A percentile compares a stretch with the other conserved stretches of the same genome.
Evolutionary conservation across 306 rosid genomes (phyloP).

Genomic region (Acacia confusa): DNA sequence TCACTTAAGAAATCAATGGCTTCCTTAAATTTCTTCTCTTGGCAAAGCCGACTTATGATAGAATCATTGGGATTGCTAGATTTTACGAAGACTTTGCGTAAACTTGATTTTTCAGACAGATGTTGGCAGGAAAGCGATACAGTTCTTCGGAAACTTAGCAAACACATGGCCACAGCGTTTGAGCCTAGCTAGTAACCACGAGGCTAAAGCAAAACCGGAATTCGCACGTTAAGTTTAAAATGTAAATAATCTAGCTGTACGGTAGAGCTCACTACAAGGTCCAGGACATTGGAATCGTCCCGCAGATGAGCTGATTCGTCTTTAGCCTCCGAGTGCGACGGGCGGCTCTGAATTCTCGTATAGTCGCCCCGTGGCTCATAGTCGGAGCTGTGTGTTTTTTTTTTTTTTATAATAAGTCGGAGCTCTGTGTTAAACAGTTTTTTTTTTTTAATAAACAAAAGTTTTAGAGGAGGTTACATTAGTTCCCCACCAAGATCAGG

Average conservation of each 20-base stretch:
- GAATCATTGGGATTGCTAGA: slow-evolving; percentile 41
- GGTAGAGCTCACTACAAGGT: not conserved
- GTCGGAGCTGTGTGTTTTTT: too few relatives aligned
- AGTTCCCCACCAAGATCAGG: too few relatives aligned
- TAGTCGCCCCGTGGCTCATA: too few relatives aligned
- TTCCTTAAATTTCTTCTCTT: slow-evolving; percentile 39
- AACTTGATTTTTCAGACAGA: not conserved
- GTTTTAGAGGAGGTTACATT: too few relatives aligned
- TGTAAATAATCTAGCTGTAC: not conserved
- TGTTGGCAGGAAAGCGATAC: slow-evolving; percentile 36
- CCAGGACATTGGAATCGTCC: not conserved
- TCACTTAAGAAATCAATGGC: slow-evolving; percentile 50
- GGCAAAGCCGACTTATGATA: slow-evolving; percentile 35
- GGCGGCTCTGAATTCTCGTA: not conserved
- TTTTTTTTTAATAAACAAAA: too few relatives aligned
- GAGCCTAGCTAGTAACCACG: not conserved
- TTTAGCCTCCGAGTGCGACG: not conserved
- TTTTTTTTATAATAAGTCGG: too few relatives aligned
- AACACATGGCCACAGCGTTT: slow-evolving; percentile 3
- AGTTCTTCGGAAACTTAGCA: slow-evolving; percentile 9
- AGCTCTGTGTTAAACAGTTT: too few relatives aligned
- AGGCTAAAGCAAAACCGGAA: not conserved
- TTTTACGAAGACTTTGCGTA: slow-evolving; percentile 9
- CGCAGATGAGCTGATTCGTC: not conserved
- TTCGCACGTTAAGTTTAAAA: not conserved